phyloP scores from a whole-genome alignment of 805 yeast species.

The Zygosaccharomyces bisporus region DNA sequence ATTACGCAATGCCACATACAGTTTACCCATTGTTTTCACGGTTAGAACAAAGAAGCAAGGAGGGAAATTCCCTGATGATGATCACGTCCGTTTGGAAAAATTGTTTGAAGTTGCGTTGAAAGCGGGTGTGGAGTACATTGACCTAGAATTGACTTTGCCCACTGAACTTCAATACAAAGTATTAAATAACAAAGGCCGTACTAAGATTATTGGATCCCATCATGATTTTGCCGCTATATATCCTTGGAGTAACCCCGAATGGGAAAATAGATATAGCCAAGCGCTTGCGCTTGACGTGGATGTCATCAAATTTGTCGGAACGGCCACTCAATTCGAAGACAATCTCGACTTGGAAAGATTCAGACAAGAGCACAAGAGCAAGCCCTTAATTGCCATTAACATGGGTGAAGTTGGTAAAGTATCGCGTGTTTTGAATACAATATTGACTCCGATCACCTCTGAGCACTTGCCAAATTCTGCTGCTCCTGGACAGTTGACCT shows the following conservation, averaged over 20 bases:
- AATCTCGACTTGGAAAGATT: constrained; percentile 70
- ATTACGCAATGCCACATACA: constrained; percentile 55
- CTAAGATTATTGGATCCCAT: constrained; percentile 77
- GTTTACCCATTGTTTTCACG: constrained; percentile 79
- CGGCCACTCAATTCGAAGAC: constrained; percentile 60
- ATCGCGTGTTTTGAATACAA: constrained; percentile 69
- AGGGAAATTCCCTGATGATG: constrained; percentile 68
- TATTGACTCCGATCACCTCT: constrained; percentile 84
- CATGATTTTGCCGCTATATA: constrained; percentile 65
- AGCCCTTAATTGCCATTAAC: constrained; percentile 79
- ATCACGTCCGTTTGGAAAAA: constrained; percentile 43
- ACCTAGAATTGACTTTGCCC: constrained; percentile 72
- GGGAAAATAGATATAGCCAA: constrained; percentile 68
- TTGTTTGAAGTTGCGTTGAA: constrained; percentile 63
- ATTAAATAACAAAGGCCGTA: constrained; percentile 50
- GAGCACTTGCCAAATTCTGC: constrained; percentile 60
- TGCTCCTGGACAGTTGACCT: constrained; percentile 75
- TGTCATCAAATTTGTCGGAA: constrained; percentile 77
- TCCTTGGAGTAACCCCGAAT: constrained; percentile 66
- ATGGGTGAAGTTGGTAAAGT: constrained; percentile 73
- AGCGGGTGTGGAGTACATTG: constrained; percentile 76
- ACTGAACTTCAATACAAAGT: constrained; percentile 50
- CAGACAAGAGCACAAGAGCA: constrained; percentile 47
- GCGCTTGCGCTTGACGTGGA: constrained; percentile 67
- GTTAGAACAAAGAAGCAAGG: constrained; percentile 78